Base-by-base conservation (phyloP, 2,329 filamentous ascomycete genomes). In the Fusarium haematococcum region DNA sequence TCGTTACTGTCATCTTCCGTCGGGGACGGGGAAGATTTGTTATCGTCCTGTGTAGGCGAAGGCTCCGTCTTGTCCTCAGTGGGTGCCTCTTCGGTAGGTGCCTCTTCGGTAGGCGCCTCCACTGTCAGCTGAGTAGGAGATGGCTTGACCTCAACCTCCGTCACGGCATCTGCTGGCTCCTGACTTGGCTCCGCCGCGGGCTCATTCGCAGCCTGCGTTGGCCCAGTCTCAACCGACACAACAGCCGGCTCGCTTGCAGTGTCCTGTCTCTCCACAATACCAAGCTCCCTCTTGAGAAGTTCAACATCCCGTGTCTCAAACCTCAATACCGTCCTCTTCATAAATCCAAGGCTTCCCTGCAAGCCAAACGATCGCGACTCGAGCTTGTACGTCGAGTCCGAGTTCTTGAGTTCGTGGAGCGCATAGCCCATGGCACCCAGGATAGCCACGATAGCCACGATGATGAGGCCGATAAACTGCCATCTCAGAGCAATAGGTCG, bases 401-500 rank as follows among this genome's bases (percentile, higher is more conserved):
- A 54, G 6, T 30, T n/a, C 33, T 58, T 39, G 6, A 58, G 33
- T 6, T 37, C 23, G 25, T 61, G 67, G 11, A 63, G 43, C 9
- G 67, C 70, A 7, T 75, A 75, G 18, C 70, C 43, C 14, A 66
- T 65, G 23, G 63, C 14, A 0, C 73, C 73, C 52, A 74, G 48
- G 6, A 75, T 43, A 16, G 32, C 69, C 16, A 65, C 6, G 11
- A 43, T 61, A n/a, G 70, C 5, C 11, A 75, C 48, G 10, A 68
- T 56, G 23, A 75, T 35, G 0, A 75, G 66, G 27, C 73, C 64
- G 37, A 75, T 75, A 6, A 75, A 75, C 0, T 67, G 67, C 73
- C 73, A 75, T 63, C 69, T 56, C 25, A 75, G 30, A 6, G 73
- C 69, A 16, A 75, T 74, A 39, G 73, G 73, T 16, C 73, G 69